phyloP scores from a whole-genome alignment of 305 asterid species.

The Fraxinus xanthoxyloides region DNA sequence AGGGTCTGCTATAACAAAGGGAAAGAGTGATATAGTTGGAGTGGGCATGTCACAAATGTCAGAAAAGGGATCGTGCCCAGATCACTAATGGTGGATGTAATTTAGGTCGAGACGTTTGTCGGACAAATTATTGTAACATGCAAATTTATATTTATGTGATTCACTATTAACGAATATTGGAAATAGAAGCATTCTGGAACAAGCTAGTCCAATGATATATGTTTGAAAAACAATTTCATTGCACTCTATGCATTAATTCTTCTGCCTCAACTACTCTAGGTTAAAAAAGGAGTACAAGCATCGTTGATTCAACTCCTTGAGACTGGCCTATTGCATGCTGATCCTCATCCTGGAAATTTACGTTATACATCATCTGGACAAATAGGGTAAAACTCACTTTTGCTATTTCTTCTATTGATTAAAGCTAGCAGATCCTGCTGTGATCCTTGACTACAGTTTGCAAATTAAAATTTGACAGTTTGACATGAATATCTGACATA shows the following conservation, averaged over 20 bases:
- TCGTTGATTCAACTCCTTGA: slow-evolving; percentile 89
- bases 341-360: slow-evolving; percentile 97
- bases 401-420: slow-evolving; percentile 17
- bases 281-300: slow-evolving; percentile 93
- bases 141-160: background rate
- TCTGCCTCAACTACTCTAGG: slow-evolving; percentile 46
- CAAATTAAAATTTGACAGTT: slow-evolving; percentile 7
- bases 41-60: background rate
- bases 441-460: background rate
- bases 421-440: background rate
- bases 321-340: slow-evolving; percentile 95
- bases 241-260: slow-evolving; percentile 19
- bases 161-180: background rate
- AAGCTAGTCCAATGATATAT: background rate
- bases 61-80: background rate
- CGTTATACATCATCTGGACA: slow-evolving; percentile 69
- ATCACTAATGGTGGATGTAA: background rate
- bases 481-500: slow-evolving; percentile 14
- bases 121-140: background rate
- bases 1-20: background rate
- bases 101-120: background rate
- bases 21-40: background rate
- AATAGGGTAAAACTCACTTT: slow-evolving; percentile 60
- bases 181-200: background rate
- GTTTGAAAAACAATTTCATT: background rate